These are phyloP conservation scores for Ogataea salicorniae DNA, from an alignment of 805 yeast genomes.

Conservation along the genomic window DNA sequence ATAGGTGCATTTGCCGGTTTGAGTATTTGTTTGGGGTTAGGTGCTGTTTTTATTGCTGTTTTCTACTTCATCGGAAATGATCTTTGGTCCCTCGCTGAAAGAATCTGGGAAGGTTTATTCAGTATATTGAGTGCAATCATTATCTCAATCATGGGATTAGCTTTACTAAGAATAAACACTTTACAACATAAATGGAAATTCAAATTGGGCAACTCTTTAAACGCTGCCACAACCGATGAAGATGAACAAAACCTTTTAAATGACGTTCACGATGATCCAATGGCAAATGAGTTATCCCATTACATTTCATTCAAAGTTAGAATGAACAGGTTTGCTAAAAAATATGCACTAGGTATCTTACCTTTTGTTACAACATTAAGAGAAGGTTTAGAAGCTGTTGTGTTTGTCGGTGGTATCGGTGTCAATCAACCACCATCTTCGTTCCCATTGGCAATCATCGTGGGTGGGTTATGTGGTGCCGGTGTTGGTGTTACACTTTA, in stretches of 20 bases:
- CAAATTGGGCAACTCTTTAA: slow-evolving; percentile 34
- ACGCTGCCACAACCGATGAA: slow-evolving; percentile 1
- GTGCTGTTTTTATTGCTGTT: slow-evolving; percentile 60
- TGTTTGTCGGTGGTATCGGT: slow-evolving; percentile 85
- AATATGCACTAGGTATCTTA: slow-evolving; percentile 64
- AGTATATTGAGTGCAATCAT: slow-evolving; percentile 72
- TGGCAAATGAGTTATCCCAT: slow-evolving; percentile 12
- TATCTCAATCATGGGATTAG: slow-evolving; percentile 83
- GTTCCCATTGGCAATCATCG: slow-evolving; percentile 56
- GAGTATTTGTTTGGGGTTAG: slow-evolving; percentile 62
- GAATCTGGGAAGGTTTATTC: slow-evolving; percentile 84
- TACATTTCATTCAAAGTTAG: slow-evolving; percentile 14
- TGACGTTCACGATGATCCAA: slow-evolving; percentile 15
- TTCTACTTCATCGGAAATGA: slow-evolving; percentile 79
- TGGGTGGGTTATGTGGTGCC: slow-evolving; percentile 57
- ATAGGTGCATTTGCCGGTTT: slow-evolving; percentile 74
- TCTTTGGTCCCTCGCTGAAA: slow-evolving; percentile 82
- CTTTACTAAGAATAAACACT: slow-evolving; percentile 73
- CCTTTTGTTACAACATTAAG: slow-evolving; percentile 85
- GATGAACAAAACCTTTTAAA: slow-evolving; percentile 13
- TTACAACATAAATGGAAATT: slow-evolving; percentile 78
- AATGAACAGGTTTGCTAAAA: slow-evolving; percentile 39
- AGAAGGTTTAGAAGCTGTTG: slow-evolving; percentile 90
- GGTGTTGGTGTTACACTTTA: slow-evolving; percentile 64
- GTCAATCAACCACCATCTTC: slow-evolving; percentile 63